Evolutionary conservation across 1,284 basidiomycete genomes (phyloP).

Genomic region (Takashimella koratensis): DNA sequence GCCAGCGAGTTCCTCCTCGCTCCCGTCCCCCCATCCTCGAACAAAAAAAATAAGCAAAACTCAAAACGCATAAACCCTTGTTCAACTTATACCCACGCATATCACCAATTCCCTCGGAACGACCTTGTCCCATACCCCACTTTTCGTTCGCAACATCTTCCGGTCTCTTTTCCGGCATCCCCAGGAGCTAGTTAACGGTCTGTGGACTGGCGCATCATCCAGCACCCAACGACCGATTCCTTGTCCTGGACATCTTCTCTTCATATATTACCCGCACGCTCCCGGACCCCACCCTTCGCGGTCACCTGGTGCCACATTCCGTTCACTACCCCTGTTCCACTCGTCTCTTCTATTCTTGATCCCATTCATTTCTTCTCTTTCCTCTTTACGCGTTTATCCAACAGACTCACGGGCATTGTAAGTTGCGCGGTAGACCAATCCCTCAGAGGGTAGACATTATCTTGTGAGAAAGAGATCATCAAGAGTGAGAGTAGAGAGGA

Average conservation of each 20-base stretch:
- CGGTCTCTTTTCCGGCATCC: background rate
- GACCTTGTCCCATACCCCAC: background rate
- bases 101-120: slow-evolving; percentile 23
- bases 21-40: slow-evolving; percentile 15
- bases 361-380: no score
- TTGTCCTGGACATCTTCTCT: background rate
- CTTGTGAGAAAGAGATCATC: no score
- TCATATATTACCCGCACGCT: slow-evolving; percentile 3
- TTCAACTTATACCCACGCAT: slow-evolving; percentile 13
- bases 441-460: no score
- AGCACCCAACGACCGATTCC: background rate
- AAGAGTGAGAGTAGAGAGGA: no score
- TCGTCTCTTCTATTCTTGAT: background rate
- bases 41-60: no score
- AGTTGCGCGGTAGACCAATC: no score
- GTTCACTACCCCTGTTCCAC: background rate
- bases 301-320: no score
- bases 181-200: background rate
- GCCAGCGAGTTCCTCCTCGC: slow-evolving; percentile 51
- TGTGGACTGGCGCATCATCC: background rate
- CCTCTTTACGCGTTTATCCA: no score
- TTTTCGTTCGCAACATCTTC: background rate
- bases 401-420: no score
- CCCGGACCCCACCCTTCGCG: no score
- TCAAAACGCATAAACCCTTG: no score